A percentile compares a stretch with the other conserved stretches of the same genome.
phyloP scores from a whole-genome alignment of 1,284 basidiomycete species.

The Heterobasidion parviporum region DNA sequence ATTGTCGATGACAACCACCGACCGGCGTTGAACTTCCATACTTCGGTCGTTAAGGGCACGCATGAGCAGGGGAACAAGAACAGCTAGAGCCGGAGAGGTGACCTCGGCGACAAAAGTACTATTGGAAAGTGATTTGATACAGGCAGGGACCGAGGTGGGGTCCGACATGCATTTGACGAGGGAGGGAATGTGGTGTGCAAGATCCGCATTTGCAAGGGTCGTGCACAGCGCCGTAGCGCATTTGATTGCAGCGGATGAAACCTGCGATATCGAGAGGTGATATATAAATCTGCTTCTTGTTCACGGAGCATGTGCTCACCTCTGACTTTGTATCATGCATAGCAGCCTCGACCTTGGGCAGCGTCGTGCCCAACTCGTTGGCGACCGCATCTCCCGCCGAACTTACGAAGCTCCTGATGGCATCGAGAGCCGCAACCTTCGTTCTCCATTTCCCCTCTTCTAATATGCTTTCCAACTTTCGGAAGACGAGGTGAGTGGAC shows the following conservation, averaged over 20 bases:
- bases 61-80: conserved; percentile 87
- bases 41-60: conserved; percentile 95
- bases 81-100: conserved; percentile 91
- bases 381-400: conserved; percentile 79
- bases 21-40: conserved; percentile 87
- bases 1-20: conserved; percentile 93
- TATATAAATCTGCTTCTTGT: background rate
- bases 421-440: conserved; percentile 91
- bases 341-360: conserved; percentile 83
- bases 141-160: conserved; percentile 80
- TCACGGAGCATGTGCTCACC: conserved; percentile 34
- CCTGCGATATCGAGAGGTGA: conserved; percentile 35
- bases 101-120: conserved; percentile 98
- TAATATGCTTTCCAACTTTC: conserved; percentile 64
- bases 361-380: conserved; percentile 72
- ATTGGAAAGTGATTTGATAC: conserved; percentile 92
- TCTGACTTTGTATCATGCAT: conserved; percentile 99
- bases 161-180: conserved; percentile 96
- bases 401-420: conserved; percentile 67
- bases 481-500: conserved; percentile 70
- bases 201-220: conserved; percentile 92
- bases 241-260: conserved; percentile 84
- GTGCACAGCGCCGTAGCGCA: conserved; percentile 90
- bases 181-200: conserved; percentile 82
- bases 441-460: conserved; percentile 91